Evolutionary conservation across 306 rosid species (phyloP), one percentile per base, ranked within the genome.

Genomic region (Pterocarpus santalinus): DNA sequence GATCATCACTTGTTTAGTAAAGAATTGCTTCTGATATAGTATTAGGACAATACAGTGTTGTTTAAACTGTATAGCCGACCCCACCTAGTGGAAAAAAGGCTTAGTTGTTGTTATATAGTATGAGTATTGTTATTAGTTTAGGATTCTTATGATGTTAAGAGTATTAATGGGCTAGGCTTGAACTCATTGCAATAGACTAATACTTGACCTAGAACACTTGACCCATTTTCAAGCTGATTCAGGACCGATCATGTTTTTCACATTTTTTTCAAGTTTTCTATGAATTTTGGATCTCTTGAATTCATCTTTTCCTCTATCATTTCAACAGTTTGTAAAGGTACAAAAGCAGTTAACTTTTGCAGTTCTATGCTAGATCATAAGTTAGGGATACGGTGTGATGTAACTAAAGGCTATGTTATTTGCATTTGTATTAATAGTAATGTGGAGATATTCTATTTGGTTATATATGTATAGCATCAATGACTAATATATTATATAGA

Each of bases 141-240:
- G 15, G 65, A 65, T 22, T 75, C 70, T 67, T 66, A 57, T 81
- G 13, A 52, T 70, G 30, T 10, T 72, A 61, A 61, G 57, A 63
- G 38, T 72, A 16, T 39, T 64, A 28, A 16, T 77, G 30, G 34
- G 28, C 34, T 79, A 47, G 33, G 56, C 43, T 56, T 69, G 66
- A 56, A 57, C 69, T 57, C 38, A 17, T 56, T 68, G 76, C 68
- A 57, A 47, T n/a, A 8, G 47, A 30, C 49, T 56, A 10, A n/a
- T 16, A 33, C 38, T 53, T 22, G 30, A 69, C 38, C 39, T 68
- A 11, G 38, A 69, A 9, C 57, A 52, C 57, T n/a, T 47, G 53
- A 47, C 13, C 12, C 51, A 44, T 2, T 47, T 47, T 52, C 69
- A 39, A n/a, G 33, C 52, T 10, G 53, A 10, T 52, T 53, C 46